A percentile compares a stretch with the other conserved stretches of the same genome.
Conservation (phyloP, 768 basidiomycete genomes). For the Paxillus rubicundulus region DNA sequence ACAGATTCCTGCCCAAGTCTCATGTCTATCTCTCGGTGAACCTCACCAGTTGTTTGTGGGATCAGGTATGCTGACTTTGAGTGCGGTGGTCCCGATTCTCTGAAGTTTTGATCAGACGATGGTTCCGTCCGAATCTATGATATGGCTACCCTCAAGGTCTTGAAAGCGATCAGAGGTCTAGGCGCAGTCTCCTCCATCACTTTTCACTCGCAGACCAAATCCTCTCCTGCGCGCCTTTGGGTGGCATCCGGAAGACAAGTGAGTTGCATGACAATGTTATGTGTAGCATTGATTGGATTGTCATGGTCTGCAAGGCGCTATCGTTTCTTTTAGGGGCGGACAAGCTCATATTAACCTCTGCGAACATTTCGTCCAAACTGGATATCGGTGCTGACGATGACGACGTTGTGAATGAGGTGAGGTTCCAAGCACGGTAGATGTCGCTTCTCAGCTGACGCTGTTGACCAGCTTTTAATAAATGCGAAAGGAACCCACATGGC, state of each 20-base stretch:
- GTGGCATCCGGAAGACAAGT: constrained; percentile 64
- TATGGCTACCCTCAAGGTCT: constrained; percentile 55
- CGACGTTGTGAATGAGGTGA: constrained; percentile 70
- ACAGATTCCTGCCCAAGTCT: constrained; percentile 48
- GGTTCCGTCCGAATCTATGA: constrained; percentile 68
- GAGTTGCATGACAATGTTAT: neutral
- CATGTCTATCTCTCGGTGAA: constrained; percentile 51
- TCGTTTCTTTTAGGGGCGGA: constrained; percentile 44
- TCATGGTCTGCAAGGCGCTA: constrained; percentile 20
- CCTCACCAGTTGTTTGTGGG: constrained; percentile 55
- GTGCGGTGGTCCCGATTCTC: neutral
- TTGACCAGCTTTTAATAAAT: constrained; percentile 64
- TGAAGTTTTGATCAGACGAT: constrained; percentile 46
- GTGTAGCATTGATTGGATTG: neutral
- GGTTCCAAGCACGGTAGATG: neutral
- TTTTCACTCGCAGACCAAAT: constrained; percentile 40
- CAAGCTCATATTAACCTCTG: constrained; percentile 51
- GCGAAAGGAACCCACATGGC: constrained; percentile 51
- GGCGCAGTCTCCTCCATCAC: constrained; percentile 64
- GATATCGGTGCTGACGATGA: constrained; percentile 49
- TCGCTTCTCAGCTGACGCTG: constrained; percentile 26
- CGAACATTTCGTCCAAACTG: constrained; percentile 48
- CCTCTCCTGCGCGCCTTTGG: constrained; percentile 54
- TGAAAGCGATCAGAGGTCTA: constrained; percentile 60
- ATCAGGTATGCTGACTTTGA: constrained; percentile 45